phyloP scores from a whole-genome alignment of 202 grass and related monocot genomes.

The Miscanthus sacchariflorus region DNA sequence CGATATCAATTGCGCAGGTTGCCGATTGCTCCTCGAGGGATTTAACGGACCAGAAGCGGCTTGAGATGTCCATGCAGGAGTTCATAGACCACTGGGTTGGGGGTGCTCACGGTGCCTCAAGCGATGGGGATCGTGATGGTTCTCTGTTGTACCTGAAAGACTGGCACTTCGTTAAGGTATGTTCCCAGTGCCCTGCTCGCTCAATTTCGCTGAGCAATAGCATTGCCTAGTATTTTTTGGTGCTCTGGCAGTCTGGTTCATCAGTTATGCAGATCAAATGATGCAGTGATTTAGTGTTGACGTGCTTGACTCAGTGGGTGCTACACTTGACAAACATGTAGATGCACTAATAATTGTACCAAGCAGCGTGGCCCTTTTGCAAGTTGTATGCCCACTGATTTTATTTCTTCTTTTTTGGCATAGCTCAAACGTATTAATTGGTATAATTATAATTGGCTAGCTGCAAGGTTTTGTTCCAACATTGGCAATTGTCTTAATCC shows the following conservation, averaged over 20 bases:
- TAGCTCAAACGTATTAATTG: background rate
- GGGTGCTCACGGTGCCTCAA: constrained; percentile 33
- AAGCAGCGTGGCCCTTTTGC: background rate
- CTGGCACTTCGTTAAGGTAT: constrained; percentile 95
- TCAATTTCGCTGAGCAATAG: constrained; percentile 5
- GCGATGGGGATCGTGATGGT: constrained; percentile 15
- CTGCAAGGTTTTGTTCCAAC: background rate
- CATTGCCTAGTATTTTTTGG: constrained; percentile 7
- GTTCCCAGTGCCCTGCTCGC: background rate
- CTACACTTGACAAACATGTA: too few species aligned
- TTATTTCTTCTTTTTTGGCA: background rate
- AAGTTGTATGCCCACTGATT: constrained; percentile 17
- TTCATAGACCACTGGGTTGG: constrained; percentile 63
- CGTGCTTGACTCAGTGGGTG: background rate
- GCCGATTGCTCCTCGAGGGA: constrained; percentile 78
- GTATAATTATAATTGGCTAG: background rate
- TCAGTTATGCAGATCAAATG: background rate
- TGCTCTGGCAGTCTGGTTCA: background rate
- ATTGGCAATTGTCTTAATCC: background rate
- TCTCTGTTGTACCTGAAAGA: constrained; percentile 88
- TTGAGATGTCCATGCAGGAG: constrained; percentile 85
- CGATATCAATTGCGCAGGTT: constrained; percentile 55
- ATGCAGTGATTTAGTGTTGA: background rate
- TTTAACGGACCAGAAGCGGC: constrained; percentile 78
- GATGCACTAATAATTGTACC: background rate